phyloP scores from a whole-genome alignment of 441 rosid species.

The Croton laevigatus region DNA sequence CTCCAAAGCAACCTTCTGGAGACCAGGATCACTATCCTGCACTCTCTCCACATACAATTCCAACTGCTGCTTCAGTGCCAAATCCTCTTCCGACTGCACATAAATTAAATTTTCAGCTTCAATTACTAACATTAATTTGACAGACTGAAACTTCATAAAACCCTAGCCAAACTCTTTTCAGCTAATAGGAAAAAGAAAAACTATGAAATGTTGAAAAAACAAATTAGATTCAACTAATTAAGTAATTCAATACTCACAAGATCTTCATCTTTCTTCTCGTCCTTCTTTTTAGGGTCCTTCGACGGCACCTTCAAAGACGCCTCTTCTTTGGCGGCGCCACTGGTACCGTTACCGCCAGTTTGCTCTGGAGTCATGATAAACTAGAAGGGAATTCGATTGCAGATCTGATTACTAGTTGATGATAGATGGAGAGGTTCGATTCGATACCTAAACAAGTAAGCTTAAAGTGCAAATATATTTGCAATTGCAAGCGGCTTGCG shows the following conservation, averaged over 20 bases:
- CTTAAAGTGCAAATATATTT: too few species aligned
- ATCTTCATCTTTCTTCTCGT: slow-evolving; percentile 90
- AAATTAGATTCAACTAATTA: neutral
- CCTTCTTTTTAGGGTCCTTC: slow-evolving; percentile 87
- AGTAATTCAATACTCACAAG: slow-evolving; percentile 43
- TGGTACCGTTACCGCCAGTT: slow-evolving; percentile 40
- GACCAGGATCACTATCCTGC: slow-evolving; percentile 80
- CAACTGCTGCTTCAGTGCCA: slow-evolving; percentile 83
- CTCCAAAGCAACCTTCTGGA: slow-evolving; percentile 87
- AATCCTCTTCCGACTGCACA: slow-evolving; percentile 89
- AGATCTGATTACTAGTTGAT: slow-evolving; percentile 11
- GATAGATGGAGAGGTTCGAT: neutral
- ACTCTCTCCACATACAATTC: slow-evolving; percentile 91
- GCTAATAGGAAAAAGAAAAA: neutral
- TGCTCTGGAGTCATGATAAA: slow-evolving; percentile 49
- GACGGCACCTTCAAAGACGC: slow-evolving; percentile 58
- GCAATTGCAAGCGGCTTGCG: too few species aligned
- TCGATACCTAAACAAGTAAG: neutral
- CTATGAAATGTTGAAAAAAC: neutral
- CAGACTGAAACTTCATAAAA: neutral
- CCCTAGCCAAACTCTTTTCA: neutral
- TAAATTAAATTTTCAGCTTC: too few species aligned
- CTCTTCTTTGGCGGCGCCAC: slow-evolving; percentile 47
- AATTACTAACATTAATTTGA: too few species aligned
- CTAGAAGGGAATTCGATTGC: neutral